Evolutionary conservation across 371 early-diverging fungal genomes (phyloP), one percentile per base, ranked within the genome.

Genomic region (Mortierella sp.): DNA sequence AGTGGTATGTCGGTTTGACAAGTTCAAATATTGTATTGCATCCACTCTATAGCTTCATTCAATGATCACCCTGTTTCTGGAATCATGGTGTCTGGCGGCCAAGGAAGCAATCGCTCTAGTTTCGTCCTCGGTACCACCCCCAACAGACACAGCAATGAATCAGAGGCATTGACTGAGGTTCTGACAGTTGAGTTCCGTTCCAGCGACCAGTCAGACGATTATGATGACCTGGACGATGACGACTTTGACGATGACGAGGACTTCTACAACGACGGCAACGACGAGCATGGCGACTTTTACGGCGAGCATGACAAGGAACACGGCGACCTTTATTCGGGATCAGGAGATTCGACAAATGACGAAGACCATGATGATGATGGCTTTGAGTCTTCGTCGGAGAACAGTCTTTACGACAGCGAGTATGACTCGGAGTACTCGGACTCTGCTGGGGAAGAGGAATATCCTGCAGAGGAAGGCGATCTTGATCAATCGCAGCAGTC

Each of bases 151-250:
- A 77, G 77, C 46, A 53, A 14, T 44, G 34, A 24, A 0, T 79
- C 83, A 11, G 77, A 71, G n/a, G 34, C 75, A 8, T 14, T 73
- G n/a, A 74, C 75, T 11, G 83, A 83, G 34, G 77, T 74, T 24
- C 44, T 79, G 46, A 37, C 73, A 5, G 77, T 77, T 4, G 80
- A 83, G 51, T 74, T 79, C n/a, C 73, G 80, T 16, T 79, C 83
- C 13, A 83, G 83, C 44, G 80, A 80, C 5, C 83, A 83, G 46
- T 83, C 77, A 13, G 78, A 78, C 1, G 74, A 77, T 19, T 51
- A 64, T 50, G 78, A 69, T 43, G 51, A 50, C 26, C 21, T 28
- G 19, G 74, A 69, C 10, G 73, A 72, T 3, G 81, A 67, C n/a
- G 76, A 73, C 43, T 59, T 31, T 13, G 50, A 73, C 14, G 51